Conservation (phyloP, 495 filamentous ascomycete genomes). For the Aspergillus ostianus region DNA sequence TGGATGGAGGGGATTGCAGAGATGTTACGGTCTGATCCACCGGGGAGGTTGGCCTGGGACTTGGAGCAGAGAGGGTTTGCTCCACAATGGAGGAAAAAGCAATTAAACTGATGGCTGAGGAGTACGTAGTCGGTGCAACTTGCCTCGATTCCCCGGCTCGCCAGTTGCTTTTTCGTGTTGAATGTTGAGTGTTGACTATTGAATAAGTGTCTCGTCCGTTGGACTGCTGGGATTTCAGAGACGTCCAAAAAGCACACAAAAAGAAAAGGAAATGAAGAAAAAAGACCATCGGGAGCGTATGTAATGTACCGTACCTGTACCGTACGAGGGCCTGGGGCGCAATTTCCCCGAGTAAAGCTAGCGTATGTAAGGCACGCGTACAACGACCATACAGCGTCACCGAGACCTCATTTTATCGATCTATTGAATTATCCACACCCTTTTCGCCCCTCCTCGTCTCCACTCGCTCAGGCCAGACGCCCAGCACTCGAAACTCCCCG, state of each 20-base stretch:
- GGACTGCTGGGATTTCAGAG: background rate
- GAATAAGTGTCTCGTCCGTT: background rate
- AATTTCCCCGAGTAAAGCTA: background rate
- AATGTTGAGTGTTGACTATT: background rate
- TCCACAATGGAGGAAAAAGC: background rate
- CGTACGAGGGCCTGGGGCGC: background rate
- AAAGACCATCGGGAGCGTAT: background rate
- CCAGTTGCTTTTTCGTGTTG: background rate
- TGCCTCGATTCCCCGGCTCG: background rate
- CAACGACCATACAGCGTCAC: background rate
- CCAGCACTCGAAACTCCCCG: constrained; percentile 26
- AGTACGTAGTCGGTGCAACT: background rate
- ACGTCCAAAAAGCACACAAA: background rate
- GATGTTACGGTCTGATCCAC: constrained; percentile 1
- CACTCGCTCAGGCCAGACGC: constrained; percentile 2
- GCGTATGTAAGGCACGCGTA: background rate
- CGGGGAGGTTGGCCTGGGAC: constrained; percentile 7
- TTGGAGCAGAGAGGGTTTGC: background rate
- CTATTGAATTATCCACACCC: constrained; percentile 1
- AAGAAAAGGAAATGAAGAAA: background rate
- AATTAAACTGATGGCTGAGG: constrained; percentile 7
- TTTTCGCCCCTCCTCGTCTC: constrained; percentile 7
- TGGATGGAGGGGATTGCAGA: constrained; percentile 1
- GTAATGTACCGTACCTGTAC: constrained; percentile 2
- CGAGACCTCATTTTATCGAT: constrained; percentile 6